Conservation (phyloP, 441 rosid genomes). For the Manihot esculenta region DNA sequence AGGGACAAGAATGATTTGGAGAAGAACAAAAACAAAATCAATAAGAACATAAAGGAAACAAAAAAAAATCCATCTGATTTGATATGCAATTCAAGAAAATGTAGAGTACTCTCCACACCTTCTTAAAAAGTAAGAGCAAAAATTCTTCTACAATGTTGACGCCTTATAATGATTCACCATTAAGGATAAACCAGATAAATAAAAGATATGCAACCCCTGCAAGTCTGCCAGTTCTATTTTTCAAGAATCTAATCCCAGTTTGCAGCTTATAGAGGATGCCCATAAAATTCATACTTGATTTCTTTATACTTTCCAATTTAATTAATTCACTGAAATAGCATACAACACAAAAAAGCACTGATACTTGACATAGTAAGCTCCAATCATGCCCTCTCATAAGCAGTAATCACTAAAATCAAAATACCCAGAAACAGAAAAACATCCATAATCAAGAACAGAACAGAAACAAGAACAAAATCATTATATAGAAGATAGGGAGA, state of each 20-base stretch:
- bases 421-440: constrained; percentile 13
- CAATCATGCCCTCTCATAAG: neutral
- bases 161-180: neutral
- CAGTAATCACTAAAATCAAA: neutral
- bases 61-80: neutral
- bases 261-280: constrained; percentile 3
- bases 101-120: neutral
- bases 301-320: neutral
- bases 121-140: no score
- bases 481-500: neutral
- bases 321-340: neutral
- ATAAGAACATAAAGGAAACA: neutral
- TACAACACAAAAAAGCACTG: neutral
- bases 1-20: neutral
- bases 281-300: neutral
- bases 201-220: neutral
- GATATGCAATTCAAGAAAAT: neutral
- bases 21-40: neutral
- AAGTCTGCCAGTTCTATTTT: neutral
- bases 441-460: neutral
- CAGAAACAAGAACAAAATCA: neutral
- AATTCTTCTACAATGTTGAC: no score
- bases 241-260: neutral
- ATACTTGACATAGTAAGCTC: neutral
- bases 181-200: neutral